phyloP scores from a whole-genome alignment of 2,329 filamentous ascomycete genomes.

The Microdochium trichocladiopsis region DNA sequence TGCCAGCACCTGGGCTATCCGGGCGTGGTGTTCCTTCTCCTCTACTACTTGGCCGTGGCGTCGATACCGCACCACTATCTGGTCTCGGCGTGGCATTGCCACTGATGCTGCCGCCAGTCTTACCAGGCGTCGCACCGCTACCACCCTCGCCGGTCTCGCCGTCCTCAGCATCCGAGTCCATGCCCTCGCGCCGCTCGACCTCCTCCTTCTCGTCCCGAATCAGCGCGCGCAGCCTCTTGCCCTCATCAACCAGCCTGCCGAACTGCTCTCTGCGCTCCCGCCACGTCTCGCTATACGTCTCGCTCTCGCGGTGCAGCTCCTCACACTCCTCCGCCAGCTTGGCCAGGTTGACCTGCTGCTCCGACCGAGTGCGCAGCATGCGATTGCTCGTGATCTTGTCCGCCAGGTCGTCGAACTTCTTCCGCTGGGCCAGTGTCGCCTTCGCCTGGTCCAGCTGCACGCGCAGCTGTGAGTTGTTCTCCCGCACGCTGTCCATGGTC shows the following conservation, averaged over 20 bases:
- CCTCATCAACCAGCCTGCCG: conserved; percentile 81
- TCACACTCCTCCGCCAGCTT: conserved; percentile 85
- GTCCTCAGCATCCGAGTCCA: conserved; percentile 62
- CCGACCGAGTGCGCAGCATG: conserved; percentile 73
- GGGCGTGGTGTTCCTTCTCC: conserved; percentile 18
- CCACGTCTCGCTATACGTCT: conserved; percentile 78
- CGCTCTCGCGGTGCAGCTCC: conserved; percentile 78
- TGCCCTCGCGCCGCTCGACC: conserved; percentile 79
- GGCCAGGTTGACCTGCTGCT: conserved; percentile 68
- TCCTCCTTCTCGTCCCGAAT: conserved; percentile 96
- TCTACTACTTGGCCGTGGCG: conserved; percentile 37
- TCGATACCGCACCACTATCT: conserved; percentile 31
- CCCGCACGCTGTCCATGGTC: conserved; percentile 70
- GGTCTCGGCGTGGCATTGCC: conserved; percentile 43
- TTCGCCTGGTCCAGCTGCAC: conserved; percentile 72
- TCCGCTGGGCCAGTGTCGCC: conserved; percentile 68
- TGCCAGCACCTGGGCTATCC: conserved; percentile 18
- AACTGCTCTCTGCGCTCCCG: conserved; percentile 80
- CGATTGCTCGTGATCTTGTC: conserved; percentile 80
- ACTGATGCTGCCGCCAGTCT: conserved; percentile 37
- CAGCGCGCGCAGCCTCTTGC: conserved; percentile 74
- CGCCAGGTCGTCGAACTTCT: conserved; percentile 81
- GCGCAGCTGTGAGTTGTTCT: conserved; percentile 66
- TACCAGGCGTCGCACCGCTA: conserved; percentile 37
- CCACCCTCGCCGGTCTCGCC: conserved; percentile 28